phyloP scores from a whole-genome alignment of 2,329 filamentous ascomycete genomes.

The Diaporthe capsici region DNA sequence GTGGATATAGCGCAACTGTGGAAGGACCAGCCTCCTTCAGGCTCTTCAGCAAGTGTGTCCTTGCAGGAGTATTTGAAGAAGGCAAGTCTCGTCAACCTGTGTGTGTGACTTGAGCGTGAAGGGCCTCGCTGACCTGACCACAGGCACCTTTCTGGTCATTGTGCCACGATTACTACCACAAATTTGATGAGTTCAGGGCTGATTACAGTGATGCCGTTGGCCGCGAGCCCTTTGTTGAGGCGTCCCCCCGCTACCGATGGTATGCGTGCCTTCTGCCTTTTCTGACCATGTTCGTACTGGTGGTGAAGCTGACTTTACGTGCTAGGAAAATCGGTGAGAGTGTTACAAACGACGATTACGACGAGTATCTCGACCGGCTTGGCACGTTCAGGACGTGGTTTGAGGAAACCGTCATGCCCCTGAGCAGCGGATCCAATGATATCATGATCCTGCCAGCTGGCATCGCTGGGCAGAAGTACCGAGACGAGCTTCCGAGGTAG shows the following conservation, averaged over 20 bases:
- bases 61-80: slow-evolving; percentile 37
- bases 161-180: slow-evolving; percentile 33
- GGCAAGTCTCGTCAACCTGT: neutral
- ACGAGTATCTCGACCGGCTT: slow-evolving; percentile 22
- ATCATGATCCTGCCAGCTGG: slow-evolving; percentile 36
- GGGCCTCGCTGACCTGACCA: neutral
- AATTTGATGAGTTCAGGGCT: slow-evolving; percentile 23
- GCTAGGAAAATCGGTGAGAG: slow-evolving; percentile 26
- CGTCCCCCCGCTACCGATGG: slow-evolving; percentile 29
- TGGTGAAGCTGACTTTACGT: neutral
- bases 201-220: slow-evolving; percentile 32
- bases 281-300: neutral
- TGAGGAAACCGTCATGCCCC: slow-evolving; percentile 21
- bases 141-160: slow-evolving; percentile 39
- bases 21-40: slow-evolving; percentile 23
- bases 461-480: slow-evolving; percentile 17
- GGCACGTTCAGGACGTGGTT: slow-evolving; percentile 38
- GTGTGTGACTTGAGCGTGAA: too few species aligned
- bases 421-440: neutral
- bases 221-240: slow-evolving; percentile 36
- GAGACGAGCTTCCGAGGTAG: slow-evolving; percentile 32
- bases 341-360: slow-evolving; percentile 33
- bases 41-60: neutral
- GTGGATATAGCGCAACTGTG: slow-evolving; percentile 32
- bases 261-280: neutral